Conservation (phyloP, 1,139 yeast genomes). For the Suhomyces coccinellae region DNA sequence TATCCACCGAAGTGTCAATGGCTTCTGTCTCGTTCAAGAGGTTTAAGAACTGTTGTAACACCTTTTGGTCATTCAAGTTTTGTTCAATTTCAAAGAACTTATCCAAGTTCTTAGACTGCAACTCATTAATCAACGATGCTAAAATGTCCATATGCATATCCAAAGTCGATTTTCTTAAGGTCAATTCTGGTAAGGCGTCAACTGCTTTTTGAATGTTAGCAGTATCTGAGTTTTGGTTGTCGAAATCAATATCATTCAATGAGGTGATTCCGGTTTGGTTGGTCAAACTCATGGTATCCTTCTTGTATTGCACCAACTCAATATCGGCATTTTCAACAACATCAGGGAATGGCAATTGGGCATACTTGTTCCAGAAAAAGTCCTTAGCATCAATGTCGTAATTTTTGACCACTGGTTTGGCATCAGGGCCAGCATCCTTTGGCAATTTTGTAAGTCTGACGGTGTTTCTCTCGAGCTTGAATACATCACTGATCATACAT, state of each 20-base stretch:
- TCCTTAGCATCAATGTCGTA: constrained; percentile 91
- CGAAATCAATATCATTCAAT: constrained; percentile 72
- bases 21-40: constrained; percentile 44
- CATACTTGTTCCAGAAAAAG: constrained; percentile 84
- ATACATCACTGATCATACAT: constrained; percentile 92
- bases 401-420: constrained; percentile 45
- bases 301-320: constrained; percentile 77
- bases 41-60: constrained; percentile 59
- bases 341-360: constrained; percentile 92
- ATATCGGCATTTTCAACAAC: constrained; percentile 94
- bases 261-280: constrained; percentile 72
- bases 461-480: constrained; percentile 75
- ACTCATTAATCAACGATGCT: constrained; percentile 76
- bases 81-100: constrained; percentile 94
- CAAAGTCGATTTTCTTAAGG: constrained; percentile 81
- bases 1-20: constrained; percentile 66
- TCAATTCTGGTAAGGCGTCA: constrained; percentile 86
- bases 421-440: constrained; percentile 26
- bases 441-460: constrained; percentile 47
- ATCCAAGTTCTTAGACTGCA: constrained; percentile 83
- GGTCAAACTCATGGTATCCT: constrained; percentile 85
- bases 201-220: constrained; percentile 84
- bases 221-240: constrained; percentile 58
- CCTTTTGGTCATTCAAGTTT: constrained; percentile 59
- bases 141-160: constrained; percentile 98